phyloP scores from a whole-genome alignment of 1,284 basidiomycete genomes.

The Ceratobasidium theobromae region DNA sequence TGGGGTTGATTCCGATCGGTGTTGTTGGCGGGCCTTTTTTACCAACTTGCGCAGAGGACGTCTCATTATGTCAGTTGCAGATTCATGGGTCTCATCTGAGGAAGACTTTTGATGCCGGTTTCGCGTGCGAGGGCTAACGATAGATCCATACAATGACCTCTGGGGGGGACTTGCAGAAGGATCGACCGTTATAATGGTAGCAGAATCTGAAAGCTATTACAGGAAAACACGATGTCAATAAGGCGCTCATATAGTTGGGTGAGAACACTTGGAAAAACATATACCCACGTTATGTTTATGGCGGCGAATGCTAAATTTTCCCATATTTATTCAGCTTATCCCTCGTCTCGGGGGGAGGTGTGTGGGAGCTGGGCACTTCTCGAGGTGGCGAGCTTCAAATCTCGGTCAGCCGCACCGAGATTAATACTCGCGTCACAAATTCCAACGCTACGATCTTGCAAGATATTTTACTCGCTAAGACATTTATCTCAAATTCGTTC shows the following conservation, averaged over 20 bases:
- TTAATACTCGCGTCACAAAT: neutral
- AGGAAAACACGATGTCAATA: neutral
- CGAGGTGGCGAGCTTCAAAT: constrained; percentile 7
- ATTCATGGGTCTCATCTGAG: constrained; percentile 14
- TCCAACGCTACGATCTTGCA: neutral
- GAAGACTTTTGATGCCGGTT: constrained; percentile 23
- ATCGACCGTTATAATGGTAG: constrained; percentile 12
- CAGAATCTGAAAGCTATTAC: constrained; percentile 12
- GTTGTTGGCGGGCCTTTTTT: constrained; percentile 10
- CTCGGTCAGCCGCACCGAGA: neutral
- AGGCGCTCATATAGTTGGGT: neutral
- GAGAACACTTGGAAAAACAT: neutral
- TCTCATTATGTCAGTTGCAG: neutral
- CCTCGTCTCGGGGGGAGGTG: constrained; percentile 7
- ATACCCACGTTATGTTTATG: constrained; percentile 14
- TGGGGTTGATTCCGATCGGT: constrained; percentile 4
- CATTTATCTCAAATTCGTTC: neutral
- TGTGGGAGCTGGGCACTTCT: constrained; percentile 1
- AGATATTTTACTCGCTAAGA: neutral
- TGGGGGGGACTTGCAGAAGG: neutral
- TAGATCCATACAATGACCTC: constrained; percentile 16
- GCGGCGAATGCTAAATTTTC: constrained; percentile 16
- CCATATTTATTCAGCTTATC: constrained; percentile 1
- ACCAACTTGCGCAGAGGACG: constrained; percentile 15
- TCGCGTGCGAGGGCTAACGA: constrained; percentile 1